Percentiles rank a stretch among this genome's conserved stretches.
Conservation (phyloP, 2,329 filamentous ascomycete genomes). For the Pleomassaria siparia region DNA sequence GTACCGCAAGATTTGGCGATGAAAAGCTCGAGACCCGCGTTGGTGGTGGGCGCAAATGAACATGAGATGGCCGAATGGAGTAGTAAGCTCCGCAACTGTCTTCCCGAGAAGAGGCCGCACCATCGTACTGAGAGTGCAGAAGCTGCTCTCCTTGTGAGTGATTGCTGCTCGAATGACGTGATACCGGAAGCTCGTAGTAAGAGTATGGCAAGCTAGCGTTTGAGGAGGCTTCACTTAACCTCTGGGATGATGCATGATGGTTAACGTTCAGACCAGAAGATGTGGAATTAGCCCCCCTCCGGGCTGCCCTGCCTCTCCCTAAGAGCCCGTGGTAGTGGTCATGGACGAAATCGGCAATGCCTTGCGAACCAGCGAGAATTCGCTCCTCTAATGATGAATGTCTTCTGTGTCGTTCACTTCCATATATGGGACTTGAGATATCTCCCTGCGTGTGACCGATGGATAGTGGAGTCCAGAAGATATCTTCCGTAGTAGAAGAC, state of each 20-base stretch:
- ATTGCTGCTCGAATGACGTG: slow-evolving; percentile 26
- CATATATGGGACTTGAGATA: neutral
- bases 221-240: slow-evolving; percentile 25
- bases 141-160: slow-evolving; percentile 14
- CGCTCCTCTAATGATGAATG: slow-evolving; percentile 4
- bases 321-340: slow-evolving; percentile 10
- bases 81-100: slow-evolving; percentile 21
- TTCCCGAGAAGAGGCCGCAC: slow-evolving; percentile 17
- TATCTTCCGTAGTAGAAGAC: slow-evolving; percentile 12
- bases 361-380: neutral
- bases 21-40: slow-evolving; percentile 15
- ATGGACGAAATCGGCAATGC: slow-evolving; percentile 4
- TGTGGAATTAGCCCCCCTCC: neutral
- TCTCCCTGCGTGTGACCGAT: neutral
- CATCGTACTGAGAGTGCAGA: slow-evolving; percentile 24
- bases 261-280: neutral
- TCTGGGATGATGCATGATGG: slow-evolving; percentile 6
- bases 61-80: slow-evolving; percentile 20
- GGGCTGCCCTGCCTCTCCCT: neutral
- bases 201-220: slow-evolving; percentile 33
- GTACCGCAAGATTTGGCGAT: slow-evolving; percentile 13
- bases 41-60: slow-evolving; percentile 9
- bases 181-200: slow-evolving; percentile 33
- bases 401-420: neutral
- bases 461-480: slow-evolving; percentile 14